These are phyloP conservation scores for Backusella tarrabulga DNA, from an alignment of 192 early-diverging fungal genomes.

Conservation along the genomic window DNA sequence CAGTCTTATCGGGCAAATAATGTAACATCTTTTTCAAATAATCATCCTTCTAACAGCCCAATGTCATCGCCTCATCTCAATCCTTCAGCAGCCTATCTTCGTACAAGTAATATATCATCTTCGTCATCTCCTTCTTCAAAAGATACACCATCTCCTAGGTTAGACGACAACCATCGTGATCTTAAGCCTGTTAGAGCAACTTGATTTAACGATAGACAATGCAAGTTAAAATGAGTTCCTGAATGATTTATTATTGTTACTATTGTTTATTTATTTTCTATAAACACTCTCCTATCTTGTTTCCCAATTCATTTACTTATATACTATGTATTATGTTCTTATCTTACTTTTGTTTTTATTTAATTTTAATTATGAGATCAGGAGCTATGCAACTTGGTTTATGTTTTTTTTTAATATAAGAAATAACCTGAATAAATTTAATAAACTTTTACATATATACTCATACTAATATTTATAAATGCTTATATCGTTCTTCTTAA, in stretches of 20 bases:
- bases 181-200: conserved; percentile 3
- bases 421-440: background rate
- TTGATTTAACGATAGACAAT: background rate
- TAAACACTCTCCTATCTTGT: background rate
- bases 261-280: background rate
- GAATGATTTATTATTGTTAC: background rate
- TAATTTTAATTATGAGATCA: background rate
- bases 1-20: background rate
- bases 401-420: background rate
- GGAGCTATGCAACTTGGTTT: background rate
- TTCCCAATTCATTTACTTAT: background rate
- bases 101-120: background rate
- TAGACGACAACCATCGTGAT: background rate
- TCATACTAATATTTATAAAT: background rate
- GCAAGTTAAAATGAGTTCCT: background rate
- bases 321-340: conserved; percentile 6
- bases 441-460: background rate
- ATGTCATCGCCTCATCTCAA: background rate
- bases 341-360: background rate
- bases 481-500: background rate
- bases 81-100: background rate
- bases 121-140: background rate
- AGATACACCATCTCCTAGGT: background rate
- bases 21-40: conserved; percentile 37
- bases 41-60: background rate